Evolutionary conservation across 805 yeast species (phyloP), one percentile per base, ranked within the genome.

Genomic region (Kuraishia capsulata): DNA sequence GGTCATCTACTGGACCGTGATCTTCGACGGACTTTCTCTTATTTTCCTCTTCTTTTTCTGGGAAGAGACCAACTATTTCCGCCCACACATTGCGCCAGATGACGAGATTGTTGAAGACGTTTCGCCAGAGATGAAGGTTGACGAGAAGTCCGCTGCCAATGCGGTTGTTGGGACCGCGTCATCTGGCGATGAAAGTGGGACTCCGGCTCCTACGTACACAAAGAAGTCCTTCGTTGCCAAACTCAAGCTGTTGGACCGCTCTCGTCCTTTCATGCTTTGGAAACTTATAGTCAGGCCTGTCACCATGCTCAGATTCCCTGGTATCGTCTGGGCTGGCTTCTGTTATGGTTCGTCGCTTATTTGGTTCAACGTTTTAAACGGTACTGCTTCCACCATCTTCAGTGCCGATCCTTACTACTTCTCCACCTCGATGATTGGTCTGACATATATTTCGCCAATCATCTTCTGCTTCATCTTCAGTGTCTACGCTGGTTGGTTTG

Each of bases 301-400:
- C 43, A 51, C 53, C 34, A 63, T 67, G 65, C 54, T 62, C 4
- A 61, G 61, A 35, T 63, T 69, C 40, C 81, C 84, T 3, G 62
- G 70, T n/a, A 75, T 78, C 3, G 49, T 76, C 13, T 79, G 76
- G 67, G 67, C 73, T 11, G 81, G 81, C 1, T 61, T 73, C 44
- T 54, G 66, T n/a, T 71, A 71, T 43, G 79, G 79, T 13, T 52
- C 67, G 5, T 63, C 72, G 3, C 54, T 71, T 20, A 62, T 65
- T 37, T 71, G 72, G 69, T 70, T 67, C 48, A 61, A 67, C 31
- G 60, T 73, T 36, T 54, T 70, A 42, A 71, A 71, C 41, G 76
- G 66, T 13, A 73, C 79, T 0, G 67, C 61, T 28, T 58, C 76
- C 4, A 42, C 56, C n/a, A 59, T 72, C 30, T 48, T 71, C 24